Conservation (phyloP, 345 rosid species). For the Citrus sp. region DNA sequence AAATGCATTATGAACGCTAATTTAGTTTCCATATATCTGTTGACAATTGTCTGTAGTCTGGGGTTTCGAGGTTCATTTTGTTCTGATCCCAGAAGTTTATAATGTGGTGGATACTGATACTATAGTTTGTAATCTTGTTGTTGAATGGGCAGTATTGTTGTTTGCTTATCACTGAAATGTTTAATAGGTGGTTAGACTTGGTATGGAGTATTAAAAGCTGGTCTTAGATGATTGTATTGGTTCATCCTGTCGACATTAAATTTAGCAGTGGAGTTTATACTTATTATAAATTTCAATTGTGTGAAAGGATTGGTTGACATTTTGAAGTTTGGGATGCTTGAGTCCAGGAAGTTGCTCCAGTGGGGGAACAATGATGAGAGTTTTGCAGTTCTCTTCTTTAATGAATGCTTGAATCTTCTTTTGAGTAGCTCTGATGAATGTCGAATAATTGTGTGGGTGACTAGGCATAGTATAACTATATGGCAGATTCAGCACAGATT, state of each 20-base stretch:
- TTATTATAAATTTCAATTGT: not conserved
- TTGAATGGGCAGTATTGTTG: not conserved
- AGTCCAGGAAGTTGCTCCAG: not conserved
- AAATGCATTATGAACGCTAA: not conserved
- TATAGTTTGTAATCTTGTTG: not conserved
- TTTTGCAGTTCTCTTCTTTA: not conserved
- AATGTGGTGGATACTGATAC: not conserved
- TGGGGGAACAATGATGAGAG: not conserved
- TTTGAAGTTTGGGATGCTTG: not conserved
- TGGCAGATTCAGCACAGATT: not conserved
- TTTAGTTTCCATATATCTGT: not conserved
- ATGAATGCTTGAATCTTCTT: not conserved
- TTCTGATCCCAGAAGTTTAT: not conserved
- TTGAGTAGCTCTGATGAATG: not conserved
- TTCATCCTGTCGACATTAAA: not conserved
- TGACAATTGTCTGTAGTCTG: not conserved
- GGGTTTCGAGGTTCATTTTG: not conserved
- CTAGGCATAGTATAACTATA: too few species aligned
- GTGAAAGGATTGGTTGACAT: not conserved
- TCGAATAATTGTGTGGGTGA: not conserved
- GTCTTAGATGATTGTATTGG: not conserved
- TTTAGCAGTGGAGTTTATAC: not conserved
- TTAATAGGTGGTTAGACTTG: not conserved
- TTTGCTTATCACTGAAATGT: not conserved
- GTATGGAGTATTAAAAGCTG: not conserved